Evolutionary conservation across 192 early-diverging fungal genomes (phyloP), one percentile per base, ranked within the genome.

Genomic region (Hyaloraphidium curvatum): DNA sequence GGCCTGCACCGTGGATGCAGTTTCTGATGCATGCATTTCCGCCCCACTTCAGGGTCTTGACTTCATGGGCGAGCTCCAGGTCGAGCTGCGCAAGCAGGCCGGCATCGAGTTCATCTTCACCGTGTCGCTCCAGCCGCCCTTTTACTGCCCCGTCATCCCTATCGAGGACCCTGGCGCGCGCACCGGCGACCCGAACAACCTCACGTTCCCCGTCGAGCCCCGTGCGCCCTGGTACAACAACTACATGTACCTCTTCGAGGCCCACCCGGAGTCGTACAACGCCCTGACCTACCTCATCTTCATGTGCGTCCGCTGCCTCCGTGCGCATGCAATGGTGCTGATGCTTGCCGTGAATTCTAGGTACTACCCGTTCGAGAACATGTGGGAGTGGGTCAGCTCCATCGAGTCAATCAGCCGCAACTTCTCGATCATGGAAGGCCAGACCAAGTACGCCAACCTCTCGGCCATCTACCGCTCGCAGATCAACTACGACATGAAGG

Each of bases 311-410:
- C 11, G 11, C 17, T 21, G 7, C 19, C 7, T 37, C 33, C 9
- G 7, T n/a, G 9, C 7, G 9, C 19, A 25, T 48, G 5, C 14
- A 48, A 14, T 21, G 14, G 14, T 19, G 43, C 5, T 19, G 43
- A 7, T 48, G 7, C 43, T 14, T 25, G 35, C 35, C 17, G 11
- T 17, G 11, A 17, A 37, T 17, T 17, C 35, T 37, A 48, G 43
- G 43, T 48, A 48, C 43, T 48, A 48, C 43, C 43, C 43, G 4
- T 22, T 22, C 17, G 25, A 48, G 17, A 48, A 48, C 43, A 48
- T 48, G 43, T 48, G 43, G 43, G 43, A 48, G 43, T 48, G 43
- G 43, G 43, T 48, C 25, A 22, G 17, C 43, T 22, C 14, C 43
- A 7, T n/a, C 33, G 33, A 37, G 9, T 11, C 33, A 7, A 7